Base-by-base conservation (phyloP, 2,329 filamentous ascomycete species). In the Pseudopyrenochaeta lycopersici region DNA sequence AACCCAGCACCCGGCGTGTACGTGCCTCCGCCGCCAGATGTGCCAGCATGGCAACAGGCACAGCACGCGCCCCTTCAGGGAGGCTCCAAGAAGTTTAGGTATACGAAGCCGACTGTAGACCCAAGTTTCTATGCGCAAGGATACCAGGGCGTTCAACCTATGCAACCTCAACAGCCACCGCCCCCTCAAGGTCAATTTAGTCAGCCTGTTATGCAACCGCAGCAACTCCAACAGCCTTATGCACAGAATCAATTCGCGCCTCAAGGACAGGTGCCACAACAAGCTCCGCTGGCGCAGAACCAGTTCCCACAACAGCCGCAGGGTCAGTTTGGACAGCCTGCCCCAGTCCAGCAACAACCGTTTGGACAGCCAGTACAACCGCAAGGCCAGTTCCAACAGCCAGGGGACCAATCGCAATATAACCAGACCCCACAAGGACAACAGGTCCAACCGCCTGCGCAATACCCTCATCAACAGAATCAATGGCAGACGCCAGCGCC, bases 31-130 rank as follows among this genome's bases (percentile, higher is more conserved):
- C 71, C 73, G 9, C 72, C 73, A 29, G 72, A 73, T 55, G 58
- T 73, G 31, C 69, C 72, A 23, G 70, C 70, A 32, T 76, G 73
- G 74, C 68, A 74, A 38, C 74, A 75, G 39, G 63, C 66, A n/a
- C 67, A 72, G 32, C 71, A 74, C 58, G 68, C 71, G 10, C 67
- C 71, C 9, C 52, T 68, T n/a, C 71, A 74, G 33, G 61, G 66
- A 12, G 66, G 59, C 7, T 48, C 40, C n/a, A 70, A 68, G 56
- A 73, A 68, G 47, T 75, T 69, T 51, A 71, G 49, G 29, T 73
- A 74, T 35, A 67, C 69, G 4, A 71, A 66, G 35, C 64, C 71
- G 6, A 60, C 35, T 10, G 63, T 64, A n/a, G 63, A 72, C 30
- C 62, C 68, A 10, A 63, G 53, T 20, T 62, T 63, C 27, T 67